phyloP scores from a whole-genome alignment of 2,329 filamentous ascomycete genomes.

The Neonectria punicea region DNA sequence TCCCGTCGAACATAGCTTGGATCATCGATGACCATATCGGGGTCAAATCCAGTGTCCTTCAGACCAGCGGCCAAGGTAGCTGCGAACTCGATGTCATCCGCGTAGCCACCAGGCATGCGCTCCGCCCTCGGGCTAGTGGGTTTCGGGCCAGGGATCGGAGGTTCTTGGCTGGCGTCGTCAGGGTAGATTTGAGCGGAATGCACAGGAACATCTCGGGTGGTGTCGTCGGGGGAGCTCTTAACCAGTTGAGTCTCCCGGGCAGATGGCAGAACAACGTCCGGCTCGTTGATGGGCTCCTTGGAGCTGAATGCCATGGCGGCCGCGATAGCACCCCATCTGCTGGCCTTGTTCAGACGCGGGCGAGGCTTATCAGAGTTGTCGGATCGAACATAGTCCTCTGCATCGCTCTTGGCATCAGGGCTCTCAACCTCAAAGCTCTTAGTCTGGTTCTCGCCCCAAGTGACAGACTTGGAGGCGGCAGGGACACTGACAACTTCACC shows the following conservation, averaged over 20 bases:
- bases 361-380: slow-evolving; percentile 44
- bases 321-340: slow-evolving; percentile 64
- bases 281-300: slow-evolving; percentile 50
- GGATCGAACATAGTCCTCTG: slow-evolving; percentile 44
- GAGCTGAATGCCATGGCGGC: slow-evolving; percentile 59
- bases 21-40: slow-evolving; percentile 75
- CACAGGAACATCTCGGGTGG: slow-evolving; percentile 31
- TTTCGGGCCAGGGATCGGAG: slow-evolving; percentile 68
- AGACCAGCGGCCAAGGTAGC: slow-evolving; percentile 76
- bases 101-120: slow-evolving; percentile 73
- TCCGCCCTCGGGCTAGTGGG: slow-evolving; percentile 58
- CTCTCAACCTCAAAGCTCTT: slow-evolving; percentile 72
- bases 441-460: slow-evolving; percentile 73
- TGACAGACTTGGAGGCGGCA: slow-evolving; percentile 64
- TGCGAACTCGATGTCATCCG: slow-evolving; percentile 74
- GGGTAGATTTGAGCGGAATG: slow-evolving; percentile 39
- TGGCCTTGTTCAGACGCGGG: slow-evolving; percentile 52
- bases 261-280: slow-evolving; percentile 36
- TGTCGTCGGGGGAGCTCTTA: slow-evolving; percentile 29
- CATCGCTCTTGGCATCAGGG: slow-evolving; percentile 56
- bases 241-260: slow-evolving; percentile 22
- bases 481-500: slow-evolving; percentile 53
- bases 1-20: slow-evolving; percentile 70
- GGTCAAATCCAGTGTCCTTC: slow-evolving; percentile 75
- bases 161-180: slow-evolving; percentile 56